Evolutionary conservation across 2,329 filamentous ascomycete species (phyloP).

Genomic region (Fusarium guadeloupense): DNA sequence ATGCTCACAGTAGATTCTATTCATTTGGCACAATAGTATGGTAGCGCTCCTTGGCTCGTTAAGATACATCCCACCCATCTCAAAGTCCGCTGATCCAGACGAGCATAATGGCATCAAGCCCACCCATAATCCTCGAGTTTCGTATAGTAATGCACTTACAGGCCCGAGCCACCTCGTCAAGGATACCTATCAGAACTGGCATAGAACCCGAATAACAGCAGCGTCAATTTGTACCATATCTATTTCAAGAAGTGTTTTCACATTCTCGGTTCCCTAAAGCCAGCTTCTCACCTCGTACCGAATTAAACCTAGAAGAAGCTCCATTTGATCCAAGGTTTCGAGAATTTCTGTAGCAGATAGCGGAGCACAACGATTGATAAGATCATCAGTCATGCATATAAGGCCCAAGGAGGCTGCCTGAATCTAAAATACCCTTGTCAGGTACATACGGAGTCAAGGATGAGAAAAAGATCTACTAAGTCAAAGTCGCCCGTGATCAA

Average conservation of each 20-base stretch:
- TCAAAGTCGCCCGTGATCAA: not conserved
- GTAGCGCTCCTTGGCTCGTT: not conserved
- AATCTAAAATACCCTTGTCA: not conserved
- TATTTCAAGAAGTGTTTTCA: no score
- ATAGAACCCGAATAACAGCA: no score
- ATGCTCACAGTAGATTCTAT: no score
- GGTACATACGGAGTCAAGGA: not conserved
- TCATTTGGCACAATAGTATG: no score
- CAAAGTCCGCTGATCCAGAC: not conserved
- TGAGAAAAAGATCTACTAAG: not conserved
- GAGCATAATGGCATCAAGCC: conserved; percentile 1
- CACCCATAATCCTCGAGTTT: conserved; percentile 2
- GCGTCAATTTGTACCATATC: no score
- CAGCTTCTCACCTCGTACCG: no score
- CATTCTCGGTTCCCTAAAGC: no score
- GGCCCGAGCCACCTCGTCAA: not conserved
- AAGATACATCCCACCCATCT: not conserved
- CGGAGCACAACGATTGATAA: not conserved
- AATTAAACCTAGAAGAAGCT: no score
- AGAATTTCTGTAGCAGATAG: no score
- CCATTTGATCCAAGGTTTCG: no score
- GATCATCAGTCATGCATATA: conserved; percentile 1
- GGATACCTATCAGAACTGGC: no score
- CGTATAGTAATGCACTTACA: conserved; percentile 13
- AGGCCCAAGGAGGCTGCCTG: not conserved